phyloP scores from a whole-genome alignment of 352 stramenopile species.

The Pilasporangium apinafurcum region DNA sequence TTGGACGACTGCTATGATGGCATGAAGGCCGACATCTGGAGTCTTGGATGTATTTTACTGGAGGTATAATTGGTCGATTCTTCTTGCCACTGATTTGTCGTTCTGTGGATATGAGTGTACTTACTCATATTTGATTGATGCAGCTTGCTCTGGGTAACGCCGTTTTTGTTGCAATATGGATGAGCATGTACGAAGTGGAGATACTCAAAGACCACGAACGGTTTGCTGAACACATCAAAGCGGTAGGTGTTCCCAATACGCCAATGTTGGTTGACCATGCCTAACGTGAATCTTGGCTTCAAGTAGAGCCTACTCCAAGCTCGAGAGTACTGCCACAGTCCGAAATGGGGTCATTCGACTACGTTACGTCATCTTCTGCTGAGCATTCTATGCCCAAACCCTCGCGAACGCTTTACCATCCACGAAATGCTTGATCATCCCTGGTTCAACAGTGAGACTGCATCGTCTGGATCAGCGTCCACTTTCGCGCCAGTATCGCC shows the following conservation, averaged over 20 bases:
- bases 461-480: no score
- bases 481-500: background rate
- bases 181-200: constrained; percentile 76
- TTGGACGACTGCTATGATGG: constrained; percentile 59
- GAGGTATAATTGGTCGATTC: constrained; percentile 27
- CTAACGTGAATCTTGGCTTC: background rate
- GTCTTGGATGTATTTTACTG: constrained; percentile 77
- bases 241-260: constrained; percentile 4
- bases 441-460: constrained; percentile 22
- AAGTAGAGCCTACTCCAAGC: constrained; percentile 19
- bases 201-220: constrained; percentile 52
- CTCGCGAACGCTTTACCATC: constrained; percentile 29
- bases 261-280: background rate
- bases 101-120: background rate
- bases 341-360: constrained; percentile 38
- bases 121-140: background rate
- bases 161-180: constrained; percentile 81
- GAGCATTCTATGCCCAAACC: constrained; percentile 30
- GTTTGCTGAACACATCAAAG: constrained; percentile 34
- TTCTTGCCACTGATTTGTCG: background rate
- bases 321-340: constrained; percentile 23
- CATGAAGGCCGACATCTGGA: constrained; percentile 80
- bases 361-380: constrained; percentile 37
- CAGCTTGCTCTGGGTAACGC: constrained; percentile 74
- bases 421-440: constrained; percentile 38